These are phyloP conservation scores for Tricholoma flavovirens DNA, from an alignment of 768 basidiomycete species.

Conservation along the genomic window DNA sequence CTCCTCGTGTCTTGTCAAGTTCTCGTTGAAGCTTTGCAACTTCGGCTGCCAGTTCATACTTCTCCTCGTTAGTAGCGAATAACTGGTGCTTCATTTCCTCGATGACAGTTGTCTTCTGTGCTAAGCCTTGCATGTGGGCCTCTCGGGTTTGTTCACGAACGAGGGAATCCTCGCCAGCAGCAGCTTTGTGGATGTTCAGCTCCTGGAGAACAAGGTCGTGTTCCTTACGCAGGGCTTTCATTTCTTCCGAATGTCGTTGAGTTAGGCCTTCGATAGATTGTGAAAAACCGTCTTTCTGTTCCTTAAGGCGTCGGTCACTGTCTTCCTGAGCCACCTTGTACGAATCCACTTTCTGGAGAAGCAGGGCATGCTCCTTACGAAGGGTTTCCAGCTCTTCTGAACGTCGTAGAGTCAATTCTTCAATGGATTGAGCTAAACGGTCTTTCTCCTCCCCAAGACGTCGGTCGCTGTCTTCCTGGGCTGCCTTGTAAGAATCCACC, in stretches of 20 bases:
- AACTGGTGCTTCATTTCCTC: constrained; percentile 47
- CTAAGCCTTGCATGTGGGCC: constrained; percentile 41
- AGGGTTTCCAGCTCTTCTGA: constrained; percentile 41
- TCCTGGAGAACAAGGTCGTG: constrained; percentile 51
- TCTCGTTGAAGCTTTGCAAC: constrained; percentile 53
- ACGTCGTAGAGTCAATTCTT: constrained; percentile 45
- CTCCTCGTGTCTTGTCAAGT: constrained; percentile 49
- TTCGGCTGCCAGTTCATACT: constrained; percentile 37
- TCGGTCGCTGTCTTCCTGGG: constrained; percentile 40
- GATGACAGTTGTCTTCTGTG: constrained; percentile 45
- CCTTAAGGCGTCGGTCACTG: constrained; percentile 31
- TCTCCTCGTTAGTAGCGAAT: constrained; percentile 36
- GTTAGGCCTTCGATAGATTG: constrained; percentile 44
- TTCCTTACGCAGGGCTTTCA: constrained; percentile 40
- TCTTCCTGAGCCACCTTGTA: constrained; percentile 49
- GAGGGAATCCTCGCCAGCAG: constrained; percentile 44
- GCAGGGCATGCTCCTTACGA: constrained; percentile 41
- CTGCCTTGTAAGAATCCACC: constrained; percentile 53
- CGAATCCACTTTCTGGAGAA: constrained; percentile 55
- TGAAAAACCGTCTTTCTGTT: constrained; percentile 44
- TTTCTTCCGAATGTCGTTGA: constrained; percentile 42
- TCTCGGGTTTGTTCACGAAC: constrained; percentile 37
- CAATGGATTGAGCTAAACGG: constrained; percentile 36
- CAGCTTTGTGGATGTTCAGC: constrained; percentile 53
- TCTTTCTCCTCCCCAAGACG: constrained; percentile 41